Evolutionary conservation across 768 basidiomycete species (phyloP).

Genomic region (Boletus subparvulus): DNA sequence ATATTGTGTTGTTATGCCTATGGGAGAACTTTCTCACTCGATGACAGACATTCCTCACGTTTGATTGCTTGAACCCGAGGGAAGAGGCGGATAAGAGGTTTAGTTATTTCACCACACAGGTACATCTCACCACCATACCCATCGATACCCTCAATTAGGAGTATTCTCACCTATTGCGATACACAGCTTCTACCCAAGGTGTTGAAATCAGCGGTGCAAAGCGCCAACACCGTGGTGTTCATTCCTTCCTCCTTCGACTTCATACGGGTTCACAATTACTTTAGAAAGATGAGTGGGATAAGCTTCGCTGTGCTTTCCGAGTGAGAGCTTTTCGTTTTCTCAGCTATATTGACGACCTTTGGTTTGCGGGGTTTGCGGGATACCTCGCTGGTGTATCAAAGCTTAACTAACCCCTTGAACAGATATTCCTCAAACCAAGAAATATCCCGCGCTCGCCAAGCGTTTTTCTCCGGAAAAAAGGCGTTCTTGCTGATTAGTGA

Average conservation of each 20-base stretch:
- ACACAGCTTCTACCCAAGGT: slow-evolving; percentile 75
- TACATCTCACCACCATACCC: slow-evolving; percentile 26
- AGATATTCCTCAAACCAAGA: slow-evolving; percentile 94
- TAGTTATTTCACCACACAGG: slow-evolving; percentile 83
- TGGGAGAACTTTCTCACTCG: not conserved
- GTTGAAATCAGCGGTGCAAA: slow-evolving; percentile 91
- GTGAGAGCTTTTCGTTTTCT: slow-evolving; percentile 41
- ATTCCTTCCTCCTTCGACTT: slow-evolving; percentile 97
- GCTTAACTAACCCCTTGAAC: not conserved
- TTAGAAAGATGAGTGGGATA: slow-evolving; percentile 69
- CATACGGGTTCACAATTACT: slow-evolving; percentile 84
- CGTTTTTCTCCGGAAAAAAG: slow-evolving; percentile 87
- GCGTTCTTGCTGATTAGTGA: slow-evolving; percentile 90
- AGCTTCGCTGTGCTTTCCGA: slow-evolving; percentile 88
- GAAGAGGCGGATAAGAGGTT: slow-evolving; percentile 89
- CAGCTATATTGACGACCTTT: not conserved
- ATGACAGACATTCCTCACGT: slow-evolving; percentile 65
- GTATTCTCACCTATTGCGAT: not conserved
- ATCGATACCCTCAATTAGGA: not conserved
- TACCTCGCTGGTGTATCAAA: not conserved
- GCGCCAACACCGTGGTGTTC: slow-evolving; percentile 83
- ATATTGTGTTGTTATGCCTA: not conserved
- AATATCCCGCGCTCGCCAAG: slow-evolving; percentile 88
- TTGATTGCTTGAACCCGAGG: slow-evolving; percentile 66
- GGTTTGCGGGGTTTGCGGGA: no score